Evolutionary conservation across 345 rosid genomes (phyloP).

Genomic region (Eutrema japonicum): DNA sequence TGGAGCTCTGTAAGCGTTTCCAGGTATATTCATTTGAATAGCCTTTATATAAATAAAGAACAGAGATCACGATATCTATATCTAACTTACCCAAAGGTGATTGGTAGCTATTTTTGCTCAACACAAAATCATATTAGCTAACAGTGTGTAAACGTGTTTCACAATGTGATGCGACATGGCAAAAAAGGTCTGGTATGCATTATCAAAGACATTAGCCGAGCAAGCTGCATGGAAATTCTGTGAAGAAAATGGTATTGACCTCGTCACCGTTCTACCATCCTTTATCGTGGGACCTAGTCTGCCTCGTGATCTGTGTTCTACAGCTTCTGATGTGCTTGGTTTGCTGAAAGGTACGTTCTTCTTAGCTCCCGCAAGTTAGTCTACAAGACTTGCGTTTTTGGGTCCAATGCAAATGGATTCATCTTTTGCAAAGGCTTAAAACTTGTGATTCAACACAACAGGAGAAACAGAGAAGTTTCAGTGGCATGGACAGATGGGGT

Average conservation of each 20-base stretch:
- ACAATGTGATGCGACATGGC: not conserved
- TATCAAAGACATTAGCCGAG: slow-evolving; percentile 85
- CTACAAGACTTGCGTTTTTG: too few relatives aligned
- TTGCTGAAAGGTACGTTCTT: slow-evolving; percentile 68
- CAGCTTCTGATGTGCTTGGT: slow-evolving; percentile 83
- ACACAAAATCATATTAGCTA: slow-evolving; percentile 28
- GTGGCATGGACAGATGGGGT: slow-evolving; percentile 91
- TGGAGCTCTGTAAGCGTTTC: slow-evolving; percentile 68
- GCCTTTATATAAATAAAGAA: not conserved
- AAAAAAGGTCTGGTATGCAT: slow-evolving; percentile 65
- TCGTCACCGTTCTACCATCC: slow-evolving; percentile 71
- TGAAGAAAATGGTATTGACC: slow-evolving; percentile 60
- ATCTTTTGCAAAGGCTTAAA: not conserved
- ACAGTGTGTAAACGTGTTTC: slow-evolving; percentile 20
- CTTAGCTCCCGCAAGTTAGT: too few relatives aligned
- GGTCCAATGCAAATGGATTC: too few relatives aligned
- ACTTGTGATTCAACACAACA: slow-evolving; percentile 24
- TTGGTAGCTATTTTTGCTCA: not conserved
- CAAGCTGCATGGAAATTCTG: slow-evolving; percentile 91
- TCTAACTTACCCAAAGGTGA: not conserved
- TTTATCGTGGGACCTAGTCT: slow-evolving; percentile 84
- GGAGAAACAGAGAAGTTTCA: slow-evolving; percentile 67
- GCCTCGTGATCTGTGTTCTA: slow-evolving; percentile 70
- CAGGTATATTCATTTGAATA: slow-evolving; percentile 48
- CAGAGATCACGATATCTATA: not conserved